phyloP scores from a whole-genome alignment of 108 stramenopile species.

The Schizochytrium sp. region DNA sequence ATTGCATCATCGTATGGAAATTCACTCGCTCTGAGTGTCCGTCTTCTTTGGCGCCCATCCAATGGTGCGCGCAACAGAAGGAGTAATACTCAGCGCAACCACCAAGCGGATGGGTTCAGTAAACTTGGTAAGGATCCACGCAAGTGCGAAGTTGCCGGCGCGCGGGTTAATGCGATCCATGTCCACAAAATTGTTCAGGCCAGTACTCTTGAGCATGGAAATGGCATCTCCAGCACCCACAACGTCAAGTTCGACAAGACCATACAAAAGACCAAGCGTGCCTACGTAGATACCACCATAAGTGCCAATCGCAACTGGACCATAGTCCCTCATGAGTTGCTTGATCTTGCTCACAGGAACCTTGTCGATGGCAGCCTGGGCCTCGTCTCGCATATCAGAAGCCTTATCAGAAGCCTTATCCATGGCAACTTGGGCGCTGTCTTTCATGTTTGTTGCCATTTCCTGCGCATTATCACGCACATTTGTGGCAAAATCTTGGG shows the following conservation, averaged over 20 bases:
- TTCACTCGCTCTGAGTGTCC: not conserved
- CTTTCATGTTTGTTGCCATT: slow-evolving; percentile 12
- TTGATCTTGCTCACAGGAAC: slow-evolving; percentile 23
- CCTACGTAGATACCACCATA: slow-evolving; percentile 57
- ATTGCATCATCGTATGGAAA: not conserved
- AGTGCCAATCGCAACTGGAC: slow-evolving; percentile 27
- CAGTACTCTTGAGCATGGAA: slow-evolving; percentile 4
- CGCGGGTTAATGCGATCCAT: slow-evolving; percentile 29
- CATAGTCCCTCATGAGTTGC: slow-evolving; percentile 2
- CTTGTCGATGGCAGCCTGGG: slow-evolving; percentile 31
- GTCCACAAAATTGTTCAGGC: slow-evolving; percentile 58
- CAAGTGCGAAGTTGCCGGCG: slow-evolving; percentile 12
- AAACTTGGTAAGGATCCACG: slow-evolving; percentile 59
- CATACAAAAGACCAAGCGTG: slow-evolving; percentile 44
- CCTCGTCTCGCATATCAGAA: slow-evolving; percentile 1
- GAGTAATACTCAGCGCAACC: slow-evolving; percentile 13
- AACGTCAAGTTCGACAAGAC: slow-evolving; percentile 15
- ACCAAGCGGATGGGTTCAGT: slow-evolving; percentile 31
- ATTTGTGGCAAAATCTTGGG: not conserved
- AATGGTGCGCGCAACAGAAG: slow-evolving; percentile 14
- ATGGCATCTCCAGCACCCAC: slow-evolving; percentile 49
- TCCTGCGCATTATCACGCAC: not conserved
- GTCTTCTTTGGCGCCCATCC: slow-evolving; percentile 31
- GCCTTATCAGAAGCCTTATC: not conserved
- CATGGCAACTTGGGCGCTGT: not conserved